Base-by-base conservation (phyloP, 306 rosid genomes). In the Fagus crenata region DNA sequence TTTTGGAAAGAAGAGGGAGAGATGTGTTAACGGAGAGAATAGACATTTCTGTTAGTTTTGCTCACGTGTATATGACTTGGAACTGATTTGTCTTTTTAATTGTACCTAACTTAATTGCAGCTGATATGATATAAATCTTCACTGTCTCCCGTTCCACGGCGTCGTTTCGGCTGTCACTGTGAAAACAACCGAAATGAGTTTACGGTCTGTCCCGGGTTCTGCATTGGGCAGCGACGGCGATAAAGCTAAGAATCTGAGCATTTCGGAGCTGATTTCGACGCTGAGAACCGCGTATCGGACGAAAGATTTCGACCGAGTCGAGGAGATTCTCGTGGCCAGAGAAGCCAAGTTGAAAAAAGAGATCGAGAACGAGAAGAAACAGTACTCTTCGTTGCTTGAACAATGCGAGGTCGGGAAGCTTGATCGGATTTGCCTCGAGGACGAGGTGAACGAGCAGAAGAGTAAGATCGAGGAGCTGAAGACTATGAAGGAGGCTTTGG, bases 251-350 rank as follows among this genome's bases (percentile, higher is more conserved):
- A 43, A 11, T 1, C 64, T 8, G 18, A 71, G 73, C 49, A 74
- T 85, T 39, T 81, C 85, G 1, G 74, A 81, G 40, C 7, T 85
- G 54, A 53, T 85, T 42, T 35, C 79, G 6, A 55, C 6, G 4
- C 31, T 82, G 9, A 51, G 82, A 39, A 67, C 32, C 2, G 79
- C 81, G 4, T 80, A 72, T 37, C 33, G 69, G 33, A 12, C 15
- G 0, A 13, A 7, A 0, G 77, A 31, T 4, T 81, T 82, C 2
- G 81, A 82, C 36, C 60, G n/a, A 0, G 84, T 73, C 3, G 81
- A 69, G 69, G 79, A 72, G 76, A 55, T 49, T 67, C 22, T 85
- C 63, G 59, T 78, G 1, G 74, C 43, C 2, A 67, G 75, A 53
- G 86, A 79, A 72, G 53, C 35, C 1, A 61, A 67, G 12, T n/a